These are phyloP conservation scores for Chalciporus sphaerocephalus DNA, from an alignment of 768 basidiomycete species.

Conservation along the genomic window DNA sequence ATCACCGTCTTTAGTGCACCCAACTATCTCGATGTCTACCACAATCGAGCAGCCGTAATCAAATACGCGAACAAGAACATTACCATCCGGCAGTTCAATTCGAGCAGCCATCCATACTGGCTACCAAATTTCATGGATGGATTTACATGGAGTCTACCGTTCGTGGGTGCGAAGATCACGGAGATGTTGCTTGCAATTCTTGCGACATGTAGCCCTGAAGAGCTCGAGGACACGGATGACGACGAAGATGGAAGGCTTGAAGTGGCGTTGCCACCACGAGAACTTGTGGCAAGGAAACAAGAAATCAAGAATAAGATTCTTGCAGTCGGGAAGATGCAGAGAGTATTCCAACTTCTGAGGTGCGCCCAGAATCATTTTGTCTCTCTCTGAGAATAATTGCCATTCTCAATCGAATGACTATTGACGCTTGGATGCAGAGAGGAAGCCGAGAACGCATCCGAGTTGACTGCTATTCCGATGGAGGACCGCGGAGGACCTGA, in stretches of 20 bases:
- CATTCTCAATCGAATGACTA: background rate
- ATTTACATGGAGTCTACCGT: slow-evolving; percentile 97
- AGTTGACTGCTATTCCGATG: slow-evolving; percentile 42
- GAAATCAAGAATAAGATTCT: slow-evolving; percentile 92
- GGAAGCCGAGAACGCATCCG: slow-evolving; percentile 74
- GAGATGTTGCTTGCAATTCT: slow-evolving; percentile 97
- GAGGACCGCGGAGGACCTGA: slow-evolving; percentile 44
- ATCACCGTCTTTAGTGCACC: slow-evolving; percentile 99
- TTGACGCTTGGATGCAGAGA: slow-evolving; percentile 42
- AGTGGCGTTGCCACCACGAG: slow-evolving; percentile 35
- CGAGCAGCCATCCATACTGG: slow-evolving; percentile 85
- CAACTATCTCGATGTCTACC: slow-evolving; percentile 96
- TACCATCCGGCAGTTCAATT: slow-evolving; percentile 88
- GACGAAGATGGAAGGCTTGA: slow-evolving; percentile 34
- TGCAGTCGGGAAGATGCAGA: slow-evolving; percentile 87
- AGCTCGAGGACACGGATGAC: slow-evolving; percentile 67
- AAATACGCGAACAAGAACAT: slow-evolving; percentile 98
- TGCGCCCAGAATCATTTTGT: slow-evolving; percentile 34
- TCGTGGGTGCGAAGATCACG: slow-evolving; percentile 96
- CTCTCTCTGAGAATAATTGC: background rate
- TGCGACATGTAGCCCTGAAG: slow-evolving; percentile 90
- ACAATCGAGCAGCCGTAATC: slow-evolving; percentile 94
- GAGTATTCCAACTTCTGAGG: slow-evolving; percentile 87
- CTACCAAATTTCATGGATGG: slow-evolving; percentile 98
- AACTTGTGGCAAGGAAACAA: slow-evolving; percentile 54